Conservation (phyloP, 805 yeast species). For the Pichia pseudocactophila region DNA sequence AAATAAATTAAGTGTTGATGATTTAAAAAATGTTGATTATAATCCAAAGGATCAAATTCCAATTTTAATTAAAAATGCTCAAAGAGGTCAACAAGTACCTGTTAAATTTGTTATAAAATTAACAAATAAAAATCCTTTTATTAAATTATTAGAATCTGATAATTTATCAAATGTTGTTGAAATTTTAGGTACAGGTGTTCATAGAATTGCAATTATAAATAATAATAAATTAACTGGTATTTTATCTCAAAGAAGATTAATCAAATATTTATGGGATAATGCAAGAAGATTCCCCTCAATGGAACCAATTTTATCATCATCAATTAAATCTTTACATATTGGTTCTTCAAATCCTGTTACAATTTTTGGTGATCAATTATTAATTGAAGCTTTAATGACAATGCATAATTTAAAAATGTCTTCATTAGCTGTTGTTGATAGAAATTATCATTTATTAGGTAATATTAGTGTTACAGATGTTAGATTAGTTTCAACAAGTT, state of each 20-base stretch:
- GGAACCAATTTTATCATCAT: slow-evolving; percentile 61
- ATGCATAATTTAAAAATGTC: slow-evolving; percentile 83
- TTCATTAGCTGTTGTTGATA: slow-evolving; percentile 88
- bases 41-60: slow-evolving; percentile 33
- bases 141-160: slow-evolving; percentile 63
- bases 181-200: slow-evolving; percentile 90
- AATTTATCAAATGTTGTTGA: slow-evolving; percentile 70
- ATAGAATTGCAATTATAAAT: slow-evolving; percentile 71
- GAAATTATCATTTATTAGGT: slow-evolving; percentile 67
- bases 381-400: slow-evolving; percentile 76
- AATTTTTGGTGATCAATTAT: slow-evolving; percentile 76
- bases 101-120: slow-evolving; percentile 80
- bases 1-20: slow-evolving; percentile 47
- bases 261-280: slow-evolving; percentile 85
- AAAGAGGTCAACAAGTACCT: slow-evolving; percentile 83
- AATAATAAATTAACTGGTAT: slow-evolving; percentile 64
- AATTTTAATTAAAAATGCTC: slow-evolving; percentile 49
- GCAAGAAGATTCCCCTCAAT: slow-evolving; percentile 77
- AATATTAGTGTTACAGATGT: slow-evolving; percentile 94
- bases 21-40: slow-evolving; percentile 28
- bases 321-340: slow-evolving; percentile 64
- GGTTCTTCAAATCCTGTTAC: slow-evolving; percentile 69
- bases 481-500: slow-evolving; percentile 74
- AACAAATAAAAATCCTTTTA: slow-evolving; percentile 82
- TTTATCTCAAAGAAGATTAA: slow-evolving; percentile 81